Base-by-base conservation (phyloP, 371 early-diverging fungal species). In the Thermomucor indicae-seudaticae region DNA sequence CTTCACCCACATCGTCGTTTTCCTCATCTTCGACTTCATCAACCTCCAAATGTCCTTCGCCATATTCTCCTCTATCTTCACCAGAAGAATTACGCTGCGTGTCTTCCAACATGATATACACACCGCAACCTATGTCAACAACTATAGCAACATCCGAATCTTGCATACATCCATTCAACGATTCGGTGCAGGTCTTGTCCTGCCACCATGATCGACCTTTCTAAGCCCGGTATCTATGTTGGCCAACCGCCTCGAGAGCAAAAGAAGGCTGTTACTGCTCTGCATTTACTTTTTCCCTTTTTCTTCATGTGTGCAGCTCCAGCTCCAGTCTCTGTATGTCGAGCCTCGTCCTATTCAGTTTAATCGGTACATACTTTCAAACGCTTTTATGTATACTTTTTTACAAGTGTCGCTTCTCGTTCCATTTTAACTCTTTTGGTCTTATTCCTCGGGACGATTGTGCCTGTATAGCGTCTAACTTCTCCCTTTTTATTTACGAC, bases 11-110 rank as follows among this genome's bases (percentile, higher is more conserved):
- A 5, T 52, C 63, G 27, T 67, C 67, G 12, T 64, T 55, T 40
- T 67, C 64, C 3, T 63, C 67, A n/a, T 62, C 63, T 17, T 67
- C 67, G 6, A 53, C 59, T 22, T 58, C 65, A 27, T 46, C 54
- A 7, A 34, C 54, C n/a, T n/a, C n/a, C n/a, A n/a, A n/a, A n/a
- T n/a, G n/a, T n/a, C n/a, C n/a, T 22, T 53, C 55, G 22, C 49
- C 60, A 14, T 57, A 63, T 11, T 46, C 53, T 16, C 32, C 43
- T 5, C 47, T 43, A 12, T 6, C 54, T 11, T 50, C 53, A 34
- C 35, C 55, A 19, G 31, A 43, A 37, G 19, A 14, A 37, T 5
- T 41, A 38, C 27, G 39, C 47, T 28, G 30, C 47, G 19, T 37
- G 14, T 37, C 37, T 19, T 32, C 32, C 32, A 32, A 7, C 32